phyloP scores from a whole-genome alignment of 306 rosid species.

The Citrullus colocynthis region DNA sequence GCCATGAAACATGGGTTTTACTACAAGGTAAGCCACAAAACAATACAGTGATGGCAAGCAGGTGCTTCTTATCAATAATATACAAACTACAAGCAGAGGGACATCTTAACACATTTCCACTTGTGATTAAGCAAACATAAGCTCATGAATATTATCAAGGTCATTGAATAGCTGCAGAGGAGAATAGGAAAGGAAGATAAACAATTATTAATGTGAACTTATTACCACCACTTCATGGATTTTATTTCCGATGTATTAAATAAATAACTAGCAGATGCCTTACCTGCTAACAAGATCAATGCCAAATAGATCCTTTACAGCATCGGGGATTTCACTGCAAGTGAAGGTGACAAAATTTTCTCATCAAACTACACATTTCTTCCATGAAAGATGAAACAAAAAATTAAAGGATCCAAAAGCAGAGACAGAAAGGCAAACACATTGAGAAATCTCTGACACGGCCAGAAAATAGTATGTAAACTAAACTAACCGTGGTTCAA shows the following conservation, averaged over 20 bases:
- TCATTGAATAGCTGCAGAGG: background rate
- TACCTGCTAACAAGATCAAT: slow-evolving; percentile 83
- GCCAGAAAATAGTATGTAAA: background rate
- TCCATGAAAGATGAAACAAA: background rate
- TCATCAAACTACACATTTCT: background rate
- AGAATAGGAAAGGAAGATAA: background rate
- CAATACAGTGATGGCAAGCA: background rate
- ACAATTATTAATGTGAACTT: background rate
- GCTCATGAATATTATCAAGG: background rate
- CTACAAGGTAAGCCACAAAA: background rate
- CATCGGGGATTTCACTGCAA: slow-evolving; percentile 69
- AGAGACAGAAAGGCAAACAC: background rate
- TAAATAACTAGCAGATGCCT: background rate
- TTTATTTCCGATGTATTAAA: background rate
- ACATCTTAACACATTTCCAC: background rate
- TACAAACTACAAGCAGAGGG: background rate
- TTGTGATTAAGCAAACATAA: background rate
- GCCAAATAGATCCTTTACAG: slow-evolving; percentile 78
- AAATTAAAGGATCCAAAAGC: background rate
- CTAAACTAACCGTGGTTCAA: background rate
- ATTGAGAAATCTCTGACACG: background rate
- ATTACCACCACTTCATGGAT: background rate
- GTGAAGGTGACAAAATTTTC: slow-evolving; percentile 9
- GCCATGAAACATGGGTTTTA: background rate
- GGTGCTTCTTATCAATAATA: background rate